phyloP scores from a whole-genome alignment of 2,329 filamentous ascomycete genomes.

The Ophiostoma ulmi region DNA sequence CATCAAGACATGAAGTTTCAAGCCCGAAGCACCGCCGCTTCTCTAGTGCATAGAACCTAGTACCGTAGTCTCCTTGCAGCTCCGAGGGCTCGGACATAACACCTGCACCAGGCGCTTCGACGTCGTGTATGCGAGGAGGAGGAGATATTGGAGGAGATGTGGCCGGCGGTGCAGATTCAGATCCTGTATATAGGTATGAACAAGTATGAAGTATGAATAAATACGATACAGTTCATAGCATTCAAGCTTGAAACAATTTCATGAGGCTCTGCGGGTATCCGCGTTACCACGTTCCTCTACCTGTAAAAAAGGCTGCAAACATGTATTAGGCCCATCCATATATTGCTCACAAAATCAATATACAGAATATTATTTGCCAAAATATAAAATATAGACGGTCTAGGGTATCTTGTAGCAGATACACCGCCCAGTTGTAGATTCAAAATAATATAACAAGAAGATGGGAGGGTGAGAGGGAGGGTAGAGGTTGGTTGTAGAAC shows the following conservation, averaged over 20 bases:
- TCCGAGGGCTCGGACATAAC: background rate
- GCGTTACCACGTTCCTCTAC: no score
- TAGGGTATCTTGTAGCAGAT: background rate
- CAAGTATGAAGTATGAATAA: no score
- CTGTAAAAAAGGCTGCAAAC: no score
- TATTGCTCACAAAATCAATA: background rate
- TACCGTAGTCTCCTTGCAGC: background rate
- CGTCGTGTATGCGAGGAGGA: background rate
- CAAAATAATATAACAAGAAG: background rate
- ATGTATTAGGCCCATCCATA: background rate
- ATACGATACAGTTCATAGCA: no score
- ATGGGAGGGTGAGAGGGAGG: background rate
- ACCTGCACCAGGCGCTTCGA: background rate
- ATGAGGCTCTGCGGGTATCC: no score
- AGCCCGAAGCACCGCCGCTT: no score
- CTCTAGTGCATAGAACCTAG: conserved; percentile 14
- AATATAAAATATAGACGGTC: background rate
- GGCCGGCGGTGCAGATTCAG: background rate
- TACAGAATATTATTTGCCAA: background rate
- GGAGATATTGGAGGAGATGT: background rate
- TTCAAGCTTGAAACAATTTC: no score
- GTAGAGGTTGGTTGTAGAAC: no score
- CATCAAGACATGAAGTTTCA: no score
- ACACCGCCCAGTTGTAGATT: background rate
- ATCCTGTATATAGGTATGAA: no score